Conservation (phyloP, 2,329 filamentous ascomycete genomes). For the Phyllosticta paracitricarpa region DNA sequence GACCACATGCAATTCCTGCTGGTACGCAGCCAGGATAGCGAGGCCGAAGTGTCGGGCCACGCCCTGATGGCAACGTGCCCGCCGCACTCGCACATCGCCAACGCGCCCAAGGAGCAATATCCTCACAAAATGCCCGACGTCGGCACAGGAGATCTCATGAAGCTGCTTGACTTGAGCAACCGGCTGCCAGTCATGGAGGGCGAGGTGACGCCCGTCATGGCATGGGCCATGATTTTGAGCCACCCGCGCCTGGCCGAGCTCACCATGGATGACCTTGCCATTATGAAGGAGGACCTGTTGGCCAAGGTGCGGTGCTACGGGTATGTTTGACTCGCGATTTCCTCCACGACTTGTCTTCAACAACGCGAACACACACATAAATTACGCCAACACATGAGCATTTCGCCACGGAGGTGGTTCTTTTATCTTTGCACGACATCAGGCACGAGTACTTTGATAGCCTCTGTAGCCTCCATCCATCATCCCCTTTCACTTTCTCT, state of each 20-base stretch:
- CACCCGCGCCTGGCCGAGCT: slow-evolving; percentile 53
- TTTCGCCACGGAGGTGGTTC: neutral
- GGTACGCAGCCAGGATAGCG: slow-evolving; percentile 42
- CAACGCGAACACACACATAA: neutral
- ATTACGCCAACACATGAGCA: neutral
- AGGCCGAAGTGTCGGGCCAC: slow-evolving; percentile 69
- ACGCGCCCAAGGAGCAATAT: slow-evolving; percentile 46
- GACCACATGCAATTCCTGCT: slow-evolving; percentile 76
- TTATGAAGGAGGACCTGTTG: slow-evolving; percentile 62
- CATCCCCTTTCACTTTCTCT: neutral
- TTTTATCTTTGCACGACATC: neutral
- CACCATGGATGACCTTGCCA: slow-evolving; percentile 56
- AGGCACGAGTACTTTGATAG: neutral
- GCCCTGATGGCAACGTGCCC: slow-evolving; percentile 90
- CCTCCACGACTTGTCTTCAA: neutral
- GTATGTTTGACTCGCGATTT: slow-evolving; percentile 41
- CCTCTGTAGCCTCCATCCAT: neutral
- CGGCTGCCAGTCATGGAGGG: slow-evolving; percentile 68
- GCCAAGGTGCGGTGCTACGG: slow-evolving; percentile 88
- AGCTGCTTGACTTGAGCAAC: slow-evolving; percentile 73
- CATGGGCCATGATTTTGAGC: slow-evolving; percentile 70
- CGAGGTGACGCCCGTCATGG: slow-evolving; percentile 92
- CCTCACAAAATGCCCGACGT: slow-evolving; percentile 71
- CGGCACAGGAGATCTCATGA: slow-evolving; percentile 58
- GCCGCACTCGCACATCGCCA: slow-evolving; percentile 53